Conservation (phyloP, 441 rosid genomes). For the Manihot esculenta region DNA sequence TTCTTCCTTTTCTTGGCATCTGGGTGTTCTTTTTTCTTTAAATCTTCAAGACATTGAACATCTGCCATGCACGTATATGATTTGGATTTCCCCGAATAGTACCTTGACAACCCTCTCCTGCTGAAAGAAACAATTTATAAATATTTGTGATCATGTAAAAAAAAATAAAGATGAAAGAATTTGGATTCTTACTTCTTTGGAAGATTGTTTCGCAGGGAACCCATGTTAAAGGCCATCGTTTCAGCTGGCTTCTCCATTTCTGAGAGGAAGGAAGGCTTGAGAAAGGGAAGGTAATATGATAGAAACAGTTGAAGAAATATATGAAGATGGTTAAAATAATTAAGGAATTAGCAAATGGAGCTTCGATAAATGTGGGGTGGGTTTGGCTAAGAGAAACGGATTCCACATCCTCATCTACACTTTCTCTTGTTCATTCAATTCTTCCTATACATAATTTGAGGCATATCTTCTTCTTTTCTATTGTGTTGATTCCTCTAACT, state of each 20-base stretch:
- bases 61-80: conserved; percentile 65
- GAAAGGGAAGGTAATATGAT: background rate
- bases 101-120: conserved; percentile 78
- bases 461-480: too few species aligned
- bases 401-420: too few species aligned
- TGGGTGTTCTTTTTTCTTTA: conserved; percentile 52
- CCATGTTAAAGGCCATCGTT: conserved; percentile 50
- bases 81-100: conserved; percentile 68
- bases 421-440: too few species aligned
- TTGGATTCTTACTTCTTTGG: conserved; percentile 53
- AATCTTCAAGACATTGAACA: conserved; percentile 62
- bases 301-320: background rate
- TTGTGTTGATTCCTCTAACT: too few species aligned
- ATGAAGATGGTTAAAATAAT: too few species aligned
- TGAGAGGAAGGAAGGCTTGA: too few species aligned
- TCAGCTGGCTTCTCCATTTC: conserved; percentile 50
- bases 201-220: conserved; percentile 48
- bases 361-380: conserved; percentile 1
- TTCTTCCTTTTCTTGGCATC: conserved; percentile 61
- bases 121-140: too few species aligned
- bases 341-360: background rate
- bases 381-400: background rate
- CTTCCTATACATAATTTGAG: too few species aligned
- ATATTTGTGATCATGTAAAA: too few species aligned
- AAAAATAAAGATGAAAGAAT: background rate